Base-by-base conservation (phyloP, 108 stramenopile species). In the Fragilariopsis cylindrus region DNA sequence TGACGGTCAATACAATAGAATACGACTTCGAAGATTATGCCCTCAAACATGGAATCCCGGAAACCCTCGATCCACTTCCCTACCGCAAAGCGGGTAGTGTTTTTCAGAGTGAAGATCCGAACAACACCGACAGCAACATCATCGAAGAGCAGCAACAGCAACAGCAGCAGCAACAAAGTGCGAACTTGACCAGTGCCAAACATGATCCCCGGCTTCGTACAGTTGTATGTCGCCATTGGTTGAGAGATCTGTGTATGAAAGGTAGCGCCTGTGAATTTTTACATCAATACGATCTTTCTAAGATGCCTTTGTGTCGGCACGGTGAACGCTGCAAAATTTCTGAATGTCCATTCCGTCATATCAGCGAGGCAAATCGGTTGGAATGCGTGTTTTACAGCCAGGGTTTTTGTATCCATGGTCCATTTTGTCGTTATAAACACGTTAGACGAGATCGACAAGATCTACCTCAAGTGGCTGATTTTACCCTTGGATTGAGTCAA, bases 141-240 rank as follows among this genome's bases (percentile, higher is more conserved):
- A 87, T 90, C 62, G 89, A 90, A 68, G 83, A 87, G 3, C 89
- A 90, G 56, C 87, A 90, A 1, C 67, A 81, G 16, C 43, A 63
- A n/a, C 62, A 45, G 45, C 60, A 62, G 21, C 30, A 30, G 11
- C 16, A 56, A n/a, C 16, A 56, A n/a, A 18, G 58, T 4, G 62
- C 43, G 43, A 73, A 77, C 48, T 67, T 91, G 60, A 95, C 94
- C 13, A 83, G 83, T 64, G 94, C 94, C 73, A 92, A 92, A 73
- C 83, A 92, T 69, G 95, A 96, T 83, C 95, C 95, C n/a, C 87
- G 95, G 15, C 68, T 96, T n/a, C 89, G 95, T 13, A 96, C 93
- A 1, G 92, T 96, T 13, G 97, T 97, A 40, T 97, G 97, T 78
- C 91, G 97, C 52, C 97, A 97, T 74, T 97, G 97, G 97, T 84